Base-by-base conservation (phyloP, 2,329 filamentous ascomycete genomes). In the Coleophoma crateriformis region DNA sequence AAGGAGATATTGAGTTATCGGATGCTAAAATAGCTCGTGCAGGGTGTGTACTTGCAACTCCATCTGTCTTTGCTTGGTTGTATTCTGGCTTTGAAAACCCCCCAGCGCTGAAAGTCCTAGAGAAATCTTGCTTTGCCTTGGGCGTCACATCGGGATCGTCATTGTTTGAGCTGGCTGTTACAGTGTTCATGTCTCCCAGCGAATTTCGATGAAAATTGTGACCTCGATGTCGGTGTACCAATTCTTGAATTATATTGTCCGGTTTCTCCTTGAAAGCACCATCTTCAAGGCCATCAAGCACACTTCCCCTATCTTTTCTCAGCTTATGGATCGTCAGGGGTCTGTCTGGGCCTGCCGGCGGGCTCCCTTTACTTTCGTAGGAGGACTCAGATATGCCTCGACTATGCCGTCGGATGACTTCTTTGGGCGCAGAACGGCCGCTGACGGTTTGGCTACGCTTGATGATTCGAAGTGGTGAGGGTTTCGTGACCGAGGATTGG, bases 381-480 rank as follows among this genome's bases (percentile, higher is more conserved):
- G 56, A 58, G n/a, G 51, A 55, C 47, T 51, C 45, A 50, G 55
- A 58, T 42, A 52, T 20, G 48, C 45, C 39, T 38, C 54, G 46
- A 35, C 57, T 53, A 55, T 53, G 41, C 57, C 59, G 48, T 49
- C 51, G 10, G 51, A 54, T 37, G 50, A 48, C 43, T 47, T 60
- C 52, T 52, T 53, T 44, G 45, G 58, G 44, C 50, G 58, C 19
- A 41, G 54, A 47, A 51, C 58, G 53, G 53, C 58, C 46, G 55
- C 59, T 43, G 48, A 65, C 51, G 62, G 55, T 60, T 48, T 58
- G 55, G 58, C 54, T 55, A 64, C 66, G 65, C 59, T 78, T 81
- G 58, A 72, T 61, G 58, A 81, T 76, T 38, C 74, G 71, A 33
- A 81, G 61, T 11, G 79, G 78, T 33, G 68, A 68, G 15, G 76